Evolutionary conservation across 306 rosid species (phyloP), one percentile per base, ranked within the genome.

Genomic region (Cyclanthera cordifolia): DNA sequence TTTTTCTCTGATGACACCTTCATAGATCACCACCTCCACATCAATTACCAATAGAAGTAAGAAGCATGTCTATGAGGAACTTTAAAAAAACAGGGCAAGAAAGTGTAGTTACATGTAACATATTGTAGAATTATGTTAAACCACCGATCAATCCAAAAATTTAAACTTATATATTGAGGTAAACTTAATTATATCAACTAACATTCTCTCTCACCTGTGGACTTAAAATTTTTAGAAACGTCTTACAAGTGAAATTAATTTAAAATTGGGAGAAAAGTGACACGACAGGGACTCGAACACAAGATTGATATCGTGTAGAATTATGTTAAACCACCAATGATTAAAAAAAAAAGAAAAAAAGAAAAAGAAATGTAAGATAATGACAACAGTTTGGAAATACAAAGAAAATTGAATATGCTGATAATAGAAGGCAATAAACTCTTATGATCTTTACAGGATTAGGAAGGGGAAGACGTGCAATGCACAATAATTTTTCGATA

Each of bases 21-120:
- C 88, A 77, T 90, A 86, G 78, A 93, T 93, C 91, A 93, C 99
- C 91, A 93, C 96, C 99, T 93, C 87, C 86, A 84, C 77, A 87
- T 78, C 87, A 81, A 83, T 84, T 79, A 63, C 83, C 17, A 82
- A 57, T 73, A 78, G 69, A 72, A 55, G 82, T 80, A 52, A 82
- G 82, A 72, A 82, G 45, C 56, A 73, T 60, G 57, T 45, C 82
- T 68, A 55, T 34, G 16, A 74, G 30, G 75, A 46, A 59, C 52
- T 41, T 43, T 71, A 37, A 32, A 69, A 32, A 69, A 79, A n/a
- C 21, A 52, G 64, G 34, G 23, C 50, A 52, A 32, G 17, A 69
- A 69, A 2, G 32, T 28, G 32, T 28, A 54, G 43, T 45, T 27
- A 30, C 15, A 61, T 47, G 28, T 75, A 64, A 76, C 76, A 80